Evolutionary conservation across 345 rosid species (phyloP), one percentile per base, ranked within the genome.

Genomic region (Mallotus nudiflorus): DNA sequence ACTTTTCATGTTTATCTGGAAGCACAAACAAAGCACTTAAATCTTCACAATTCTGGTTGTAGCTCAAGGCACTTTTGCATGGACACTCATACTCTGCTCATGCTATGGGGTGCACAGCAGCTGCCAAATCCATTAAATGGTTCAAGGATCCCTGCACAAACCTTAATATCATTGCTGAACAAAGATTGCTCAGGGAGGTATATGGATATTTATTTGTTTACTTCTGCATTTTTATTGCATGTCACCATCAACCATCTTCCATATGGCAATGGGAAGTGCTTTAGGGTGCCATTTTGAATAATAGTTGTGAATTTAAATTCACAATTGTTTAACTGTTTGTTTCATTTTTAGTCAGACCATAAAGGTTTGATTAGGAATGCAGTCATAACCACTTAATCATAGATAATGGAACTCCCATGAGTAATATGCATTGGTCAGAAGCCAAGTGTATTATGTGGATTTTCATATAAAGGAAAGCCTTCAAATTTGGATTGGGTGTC

Each of bases 51-150:
- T 69, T 81, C 45, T 81, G 67, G 69, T 72, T 80, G 76, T 73
- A 94, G 98, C 94, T 94, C 68, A 82, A 85, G 78, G 98, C 97
- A 33, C 89, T 94, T 75, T 82, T 94, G 77, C 98, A 91, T 75
- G 98, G 98, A 66, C 98, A 94, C 77, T 91, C 98, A 8, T 91
- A 94, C 76, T 62, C 95, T 48, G 98, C 97, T 62, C 97, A 95
- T 83, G 94, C 98, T 64, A 82, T 89, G 89, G 99, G 97, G 49
- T 95, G 98, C 64, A 75, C 85, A 29, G 97, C 98, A 58, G 98
- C 99, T 56, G 84, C 74, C 65, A 95, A 88, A 72, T 74, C 99
- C 58, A 92, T 95, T 22, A 76, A 82, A 77, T 90, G 98, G 97
- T 90, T 86, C 79, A 92, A 85, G 78, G 89, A 95, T 83, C 92